phyloP scores from a whole-genome alignment of 352 stramenopile species.

The Globisporangium apiculatum region DNA sequence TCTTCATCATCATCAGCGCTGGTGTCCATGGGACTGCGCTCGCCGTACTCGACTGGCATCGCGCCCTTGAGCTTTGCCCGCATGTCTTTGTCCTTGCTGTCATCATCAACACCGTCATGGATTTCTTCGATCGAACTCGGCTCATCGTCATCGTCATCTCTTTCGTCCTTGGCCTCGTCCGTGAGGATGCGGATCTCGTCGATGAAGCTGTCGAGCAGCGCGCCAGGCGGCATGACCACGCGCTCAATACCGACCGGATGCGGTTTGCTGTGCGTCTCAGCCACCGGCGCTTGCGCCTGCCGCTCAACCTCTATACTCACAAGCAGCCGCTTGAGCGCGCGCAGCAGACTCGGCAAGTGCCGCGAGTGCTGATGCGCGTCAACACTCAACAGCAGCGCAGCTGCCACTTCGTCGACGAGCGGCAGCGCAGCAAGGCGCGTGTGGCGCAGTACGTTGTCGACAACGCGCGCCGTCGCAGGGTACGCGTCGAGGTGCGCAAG shows the following conservation, averaged over 20 bases:
- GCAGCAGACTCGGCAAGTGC: constrained; percentile 37
- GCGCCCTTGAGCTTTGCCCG: constrained; percentile 37
- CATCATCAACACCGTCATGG: not conserved
- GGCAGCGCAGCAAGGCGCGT: constrained; percentile 58
- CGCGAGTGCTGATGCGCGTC: constrained; percentile 70
- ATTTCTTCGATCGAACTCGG: constrained; percentile 7
- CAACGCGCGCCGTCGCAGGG: constrained; percentile 65
- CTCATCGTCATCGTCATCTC: not conserved
- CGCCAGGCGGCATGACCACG: constrained; percentile 1
- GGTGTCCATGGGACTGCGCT: constrained; percentile 16
- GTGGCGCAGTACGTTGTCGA: constrained; percentile 64
- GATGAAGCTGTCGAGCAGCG: constrained; percentile 45
- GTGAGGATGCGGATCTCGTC: constrained; percentile 54
- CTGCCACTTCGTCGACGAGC: constrained; percentile 68
- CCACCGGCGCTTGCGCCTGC: not conserved
- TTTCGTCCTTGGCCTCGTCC: constrained; percentile 22
- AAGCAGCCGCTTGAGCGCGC: constrained; percentile 57
- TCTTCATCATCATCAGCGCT: constrained; percentile 20
- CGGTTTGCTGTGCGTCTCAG: not conserved
- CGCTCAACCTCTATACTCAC: constrained; percentile 27
- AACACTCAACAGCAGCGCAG: constrained; percentile 59
- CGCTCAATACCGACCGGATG: not conserved
- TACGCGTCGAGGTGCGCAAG: constrained; percentile 66
- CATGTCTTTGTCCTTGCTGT: constrained; percentile 1
- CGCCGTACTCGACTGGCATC: constrained; percentile 64